phyloP scores from a whole-genome alignment of 2,329 filamentous ascomycete species.

The Incumbomyces delicatus region DNA sequence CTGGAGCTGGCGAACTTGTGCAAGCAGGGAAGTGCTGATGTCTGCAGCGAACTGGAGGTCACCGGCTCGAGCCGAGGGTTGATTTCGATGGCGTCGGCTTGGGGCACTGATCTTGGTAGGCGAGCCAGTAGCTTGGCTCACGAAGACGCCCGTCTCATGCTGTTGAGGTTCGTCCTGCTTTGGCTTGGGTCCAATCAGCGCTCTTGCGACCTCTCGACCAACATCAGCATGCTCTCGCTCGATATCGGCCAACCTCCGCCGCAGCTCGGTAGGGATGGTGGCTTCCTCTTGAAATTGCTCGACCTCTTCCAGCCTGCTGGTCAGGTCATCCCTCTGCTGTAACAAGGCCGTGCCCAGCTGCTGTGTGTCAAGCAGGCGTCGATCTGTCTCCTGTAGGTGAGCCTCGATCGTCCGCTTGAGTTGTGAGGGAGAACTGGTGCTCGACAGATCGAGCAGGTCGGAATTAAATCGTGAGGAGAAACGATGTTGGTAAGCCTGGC shows the following conservation, averaged over 20 bases:
- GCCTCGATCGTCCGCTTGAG: conserved; percentile 82
- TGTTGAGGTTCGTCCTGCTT: conserved; percentile 57
- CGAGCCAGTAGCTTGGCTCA: conserved; percentile 72
- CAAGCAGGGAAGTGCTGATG: conserved; percentile 86
- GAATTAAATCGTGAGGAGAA: conserved; percentile 70
- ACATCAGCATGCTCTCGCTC: conserved; percentile 95
- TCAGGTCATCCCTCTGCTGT: conserved; percentile 74
- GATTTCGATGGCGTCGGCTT: conserved; percentile 80
- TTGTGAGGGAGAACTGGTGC: conserved; percentile 70
- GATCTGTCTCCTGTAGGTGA: conserved; percentile 84
- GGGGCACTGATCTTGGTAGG: conserved; percentile 83
- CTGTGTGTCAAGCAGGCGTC: conserved; percentile 81
- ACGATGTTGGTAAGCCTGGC: conserved; percentile 46
- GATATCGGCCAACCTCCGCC: conserved; percentile 71
- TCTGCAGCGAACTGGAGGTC: conserved; percentile 98
- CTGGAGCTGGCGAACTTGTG: conserved; percentile 89
- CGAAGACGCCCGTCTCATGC: conserved; percentile 66
- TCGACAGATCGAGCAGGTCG: conserved; percentile 66
- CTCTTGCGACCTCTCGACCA: conserved; percentile 76
- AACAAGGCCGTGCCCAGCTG: conserved; percentile 80
- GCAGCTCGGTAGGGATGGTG: conserved; percentile 73
- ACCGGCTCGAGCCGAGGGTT: conserved; percentile 76
- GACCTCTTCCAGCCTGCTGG: conserved; percentile 73
- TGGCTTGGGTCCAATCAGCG: conserved; percentile 73
- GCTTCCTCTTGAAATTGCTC: conserved; percentile 65